Evolutionary conservation across 2,329 filamentous ascomycete genomes (phyloP).

Genomic region (Paraphoma chrysanthemicola): DNA sequence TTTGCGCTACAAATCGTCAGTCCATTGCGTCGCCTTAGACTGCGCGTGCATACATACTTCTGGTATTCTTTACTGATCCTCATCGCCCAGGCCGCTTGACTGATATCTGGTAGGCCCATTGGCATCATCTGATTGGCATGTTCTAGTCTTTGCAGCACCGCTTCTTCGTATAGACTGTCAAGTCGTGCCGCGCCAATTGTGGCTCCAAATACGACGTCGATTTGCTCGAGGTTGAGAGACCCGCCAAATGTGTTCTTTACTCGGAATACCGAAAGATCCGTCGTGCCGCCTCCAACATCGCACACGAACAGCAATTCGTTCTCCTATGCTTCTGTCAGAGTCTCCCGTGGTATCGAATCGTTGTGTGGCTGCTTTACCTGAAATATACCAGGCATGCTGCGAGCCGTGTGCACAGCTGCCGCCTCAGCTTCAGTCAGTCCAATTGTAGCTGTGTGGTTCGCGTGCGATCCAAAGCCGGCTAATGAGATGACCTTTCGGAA

Average conservation of each 20-base stretch:
- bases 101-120: slow-evolving; percentile 29
- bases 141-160: slow-evolving; percentile 28
- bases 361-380: slow-evolving; percentile 3
- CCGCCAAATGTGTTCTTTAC: slow-evolving; percentile 31
- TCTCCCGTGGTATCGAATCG: too few relatives aligned
- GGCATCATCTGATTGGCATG: slow-evolving; percentile 20
- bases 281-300: slow-evolving; percentile 59
- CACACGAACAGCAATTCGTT: slow-evolving; percentile 57
- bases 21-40: not conserved
- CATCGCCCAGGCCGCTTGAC: slow-evolving; percentile 46
- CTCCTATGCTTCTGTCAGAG: slow-evolving; percentile 11
- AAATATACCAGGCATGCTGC: slow-evolving; percentile 32
- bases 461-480: slow-evolving; percentile 56
- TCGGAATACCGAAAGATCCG: slow-evolving; percentile 38
- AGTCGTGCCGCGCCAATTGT: not conserved
- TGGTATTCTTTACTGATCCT: slow-evolving; percentile 47
- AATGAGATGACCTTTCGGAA: slow-evolving; percentile 57
- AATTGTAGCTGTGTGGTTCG: slow-evolving; percentile 50
- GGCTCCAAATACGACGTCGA: slow-evolving; percentile 44
- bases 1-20: slow-evolving; percentile 35
- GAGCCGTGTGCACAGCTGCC: slow-evolving; percentile 57
- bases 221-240: slow-evolving; percentile 35
- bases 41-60: slow-evolving; percentile 6
- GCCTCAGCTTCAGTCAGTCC: slow-evolving; percentile 62
- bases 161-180: slow-evolving; percentile 26